Conservation (phyloP, 768 basidiomycete genomes). For the Porphyrellus cyaneotinctus region DNA sequence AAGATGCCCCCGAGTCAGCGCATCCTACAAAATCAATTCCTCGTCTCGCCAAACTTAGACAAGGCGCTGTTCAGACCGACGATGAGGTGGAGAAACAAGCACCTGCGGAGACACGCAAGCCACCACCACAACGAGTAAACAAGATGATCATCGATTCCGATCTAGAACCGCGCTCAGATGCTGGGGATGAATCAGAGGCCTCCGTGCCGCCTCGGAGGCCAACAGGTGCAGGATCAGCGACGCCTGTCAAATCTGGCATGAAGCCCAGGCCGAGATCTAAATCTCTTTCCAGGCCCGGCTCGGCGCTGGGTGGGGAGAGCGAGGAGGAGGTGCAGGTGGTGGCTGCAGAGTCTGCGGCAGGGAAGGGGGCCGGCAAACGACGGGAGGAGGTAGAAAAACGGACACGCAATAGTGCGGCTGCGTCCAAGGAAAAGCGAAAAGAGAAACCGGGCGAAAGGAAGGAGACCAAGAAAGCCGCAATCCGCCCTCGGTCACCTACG, state of each 20-base stretch:
- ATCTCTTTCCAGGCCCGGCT: constrained; percentile 4
- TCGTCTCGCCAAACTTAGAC: constrained; percentile 1
- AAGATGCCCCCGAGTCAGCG: neutral
- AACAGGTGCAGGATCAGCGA: neutral
- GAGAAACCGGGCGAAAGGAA: neutral
- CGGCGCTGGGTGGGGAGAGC: neutral
- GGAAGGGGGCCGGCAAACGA: neutral
- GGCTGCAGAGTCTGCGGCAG: neutral
- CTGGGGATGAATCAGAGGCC: neutral
- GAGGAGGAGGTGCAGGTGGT: neutral
- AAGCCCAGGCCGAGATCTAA: constrained; percentile 20
- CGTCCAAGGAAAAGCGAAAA: neutral
- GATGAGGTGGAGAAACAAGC: neutral
- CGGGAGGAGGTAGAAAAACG: neutral
- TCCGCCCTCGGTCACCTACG: constrained; percentile 4
- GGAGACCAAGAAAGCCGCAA: neutral
- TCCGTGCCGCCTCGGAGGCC: constrained; percentile 14
- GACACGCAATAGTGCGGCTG: neutral
- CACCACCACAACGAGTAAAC: neutral
- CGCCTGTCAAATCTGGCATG: constrained; percentile 28
- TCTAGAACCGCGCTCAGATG: neutral
- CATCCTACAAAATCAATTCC: neutral
- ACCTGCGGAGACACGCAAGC: neutral
- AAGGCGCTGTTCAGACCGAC: neutral
- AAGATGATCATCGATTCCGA: constrained; percentile 1